Evolutionary conservation across 164 flowering plant genomes (phyloP), one percentile per base, ranked within the genome.

Genomic region (Piper longum): DNA sequence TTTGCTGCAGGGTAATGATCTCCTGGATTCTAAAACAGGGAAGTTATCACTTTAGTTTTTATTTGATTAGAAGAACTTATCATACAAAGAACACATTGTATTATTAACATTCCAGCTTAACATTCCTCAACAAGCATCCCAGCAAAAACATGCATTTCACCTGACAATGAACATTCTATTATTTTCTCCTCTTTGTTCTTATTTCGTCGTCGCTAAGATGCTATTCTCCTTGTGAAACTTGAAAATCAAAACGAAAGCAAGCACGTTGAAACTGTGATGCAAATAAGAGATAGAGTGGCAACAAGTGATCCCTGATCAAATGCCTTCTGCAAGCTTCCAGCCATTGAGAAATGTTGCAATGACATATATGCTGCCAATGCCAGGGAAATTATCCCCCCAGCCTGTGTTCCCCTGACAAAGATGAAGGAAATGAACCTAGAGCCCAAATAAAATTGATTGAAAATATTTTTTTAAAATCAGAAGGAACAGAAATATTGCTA

Each of bases 241-340:
- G 60, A 26, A 18, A 41, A 59, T 83, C 71, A 85, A 52, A 88
- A 73, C 67, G 87, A 66, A 41, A 86, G 75, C 64, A 89, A 59
- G 68, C 78, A 68, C 42, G 92, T 73, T 18, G 72, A 81, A 65
- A 68, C 71, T 60, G 79, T 73, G 67, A 81, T 70, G 75, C 81
- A 74, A 70, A 85, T 66, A 57, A 86, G 67, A 57, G 89, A 82
- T 73, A 83, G 5, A 70, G 88, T 82, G 67, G 95, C 83, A 75
- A 87, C 63, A 55, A 85, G 60, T 36, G 95, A 83, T 74, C 82
- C 89, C 78, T 75, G 85, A 13, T 89, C 88, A 66, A 91, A 85
- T 56, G 95, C 81, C 62, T 63, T 83, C 71, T 64, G 68, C 67
- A 87, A 73, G 75, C 83, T 81, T 70, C 95, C 89, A 4, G 70